These are phyloP conservation scores for Oryza nivara DNA, from an alignment of 176 grass and related monocot species.

Conservation along the genomic window DNA sequence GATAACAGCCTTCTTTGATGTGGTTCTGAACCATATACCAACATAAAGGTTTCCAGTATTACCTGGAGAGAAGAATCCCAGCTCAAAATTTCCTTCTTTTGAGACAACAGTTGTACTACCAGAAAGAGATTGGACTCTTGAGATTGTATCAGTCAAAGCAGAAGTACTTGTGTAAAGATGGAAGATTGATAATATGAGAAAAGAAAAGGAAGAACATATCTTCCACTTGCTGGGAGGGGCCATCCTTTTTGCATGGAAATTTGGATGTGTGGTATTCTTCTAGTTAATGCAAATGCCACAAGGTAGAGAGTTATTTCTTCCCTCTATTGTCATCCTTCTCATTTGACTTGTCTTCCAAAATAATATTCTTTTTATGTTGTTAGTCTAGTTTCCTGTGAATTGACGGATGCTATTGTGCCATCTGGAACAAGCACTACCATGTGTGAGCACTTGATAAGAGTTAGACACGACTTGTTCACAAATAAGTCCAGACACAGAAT, in stretches of 20 bases:
- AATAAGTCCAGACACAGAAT: neutral
- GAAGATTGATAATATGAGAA: conserved; percentile 12
- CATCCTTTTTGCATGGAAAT: conserved; percentile 16
- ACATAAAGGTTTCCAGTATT: conserved; percentile 41
- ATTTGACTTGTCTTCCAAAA: conserved; percentile 5
- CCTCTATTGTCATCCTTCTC: neutral
- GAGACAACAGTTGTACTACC: conserved; percentile 18
- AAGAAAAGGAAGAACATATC: neutral
- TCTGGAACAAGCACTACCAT: neutral
- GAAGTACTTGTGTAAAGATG: conserved; percentile 11
- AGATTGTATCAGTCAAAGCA: conserved; percentile 27
- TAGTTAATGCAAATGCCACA: conserved; percentile 3
- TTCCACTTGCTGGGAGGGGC: neutral
- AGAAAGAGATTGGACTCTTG: conserved; percentile 24
- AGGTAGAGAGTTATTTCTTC: neutral
- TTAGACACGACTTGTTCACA: neutral
- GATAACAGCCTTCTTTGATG: conserved; percentile 14
- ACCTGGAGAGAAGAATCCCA: conserved; percentile 48
- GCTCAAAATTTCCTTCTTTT: conserved; percentile 34
- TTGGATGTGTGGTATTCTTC: neutral
- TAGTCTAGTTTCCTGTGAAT: conserved; percentile 1
- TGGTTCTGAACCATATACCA: conserved; percentile 50
- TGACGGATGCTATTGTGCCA: neutral
- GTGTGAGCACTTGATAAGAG: neutral
- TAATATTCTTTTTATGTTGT: neutral